Conservation (phyloP, 1,284 basidiomycete genomes). For the Rhodotorula sp. region DNA sequence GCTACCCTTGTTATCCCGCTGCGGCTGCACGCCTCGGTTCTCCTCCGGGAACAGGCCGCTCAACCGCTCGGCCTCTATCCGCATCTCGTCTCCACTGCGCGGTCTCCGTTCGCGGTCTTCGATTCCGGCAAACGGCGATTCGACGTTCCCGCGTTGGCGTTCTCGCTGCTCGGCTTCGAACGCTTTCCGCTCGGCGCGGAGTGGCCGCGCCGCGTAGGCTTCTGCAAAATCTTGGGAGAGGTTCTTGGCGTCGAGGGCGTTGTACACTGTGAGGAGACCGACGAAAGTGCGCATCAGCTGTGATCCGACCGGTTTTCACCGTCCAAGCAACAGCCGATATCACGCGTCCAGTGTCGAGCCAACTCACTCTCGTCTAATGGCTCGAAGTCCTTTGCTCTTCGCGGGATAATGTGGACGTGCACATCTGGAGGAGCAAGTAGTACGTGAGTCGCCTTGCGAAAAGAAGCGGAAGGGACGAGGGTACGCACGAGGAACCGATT, state of each 20-base stretch:
- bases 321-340: too few relatives aligned
- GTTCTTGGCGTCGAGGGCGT: conserved; percentile 43
- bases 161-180: conserved; percentile 18
- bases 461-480: conserved; percentile 70
- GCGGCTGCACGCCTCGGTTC: conserved; percentile 4
- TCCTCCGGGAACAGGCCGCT: conserved; percentile 19
- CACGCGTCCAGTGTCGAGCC: not conserved
- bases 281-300: not conserved
- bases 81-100: conserved; percentile 70
- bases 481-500: conserved; percentile 84
- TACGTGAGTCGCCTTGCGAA: conserved; percentile 50
- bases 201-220: conserved; percentile 15
- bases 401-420: conserved; percentile 83
- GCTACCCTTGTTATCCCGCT: not conserved
- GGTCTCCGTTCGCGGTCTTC: conserved; percentile 56
- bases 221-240: conserved; percentile 34
- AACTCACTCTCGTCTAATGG: conserved; percentile 56
- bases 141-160: conserved; percentile 21
- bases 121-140: conserved; percentile 28
- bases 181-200: conserved; percentile 25
- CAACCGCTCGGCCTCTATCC: conserved; percentile 68
- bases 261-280: conserved; percentile 25
- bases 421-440: conserved; percentile 55
- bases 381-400: conserved; percentile 49
- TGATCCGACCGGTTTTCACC: too few relatives aligned